Base-by-base conservation (phyloP, 2,329 filamentous ascomycete genomes). In the Mollisiaceae sp. region DNA sequence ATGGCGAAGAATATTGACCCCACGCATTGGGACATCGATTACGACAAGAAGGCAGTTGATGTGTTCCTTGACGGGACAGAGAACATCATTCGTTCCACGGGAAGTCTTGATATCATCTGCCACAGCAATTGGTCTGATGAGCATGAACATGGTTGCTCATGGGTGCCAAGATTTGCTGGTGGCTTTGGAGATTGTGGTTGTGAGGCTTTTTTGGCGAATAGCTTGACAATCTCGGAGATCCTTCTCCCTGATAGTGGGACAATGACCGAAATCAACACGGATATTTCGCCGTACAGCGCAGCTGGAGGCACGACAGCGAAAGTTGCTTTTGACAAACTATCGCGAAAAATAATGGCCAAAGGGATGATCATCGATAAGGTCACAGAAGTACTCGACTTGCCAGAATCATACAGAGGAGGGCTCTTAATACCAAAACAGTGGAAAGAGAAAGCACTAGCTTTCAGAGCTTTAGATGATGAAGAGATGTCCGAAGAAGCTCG, bases 91-190 rank as follows among this genome's bases (percentile, higher is more conserved):
- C 45, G 20, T 8, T 8, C n/a, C 6, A 50, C n/a, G 1, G n/a
- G 45, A 20, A 50, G 20, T 8, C 45, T 50, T 11, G 45, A 50
- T 24, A 50, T 43, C 8, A 15, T 24, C 8, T 50, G 45, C n/a
- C n/a, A 50, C 22, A 50, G 45, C 45, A 50, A 24, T 14, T 50
- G 45, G n/a, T 50, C 45, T 2, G 45, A 50, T 22, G 45, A 50
- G n/a, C 45, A 50, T 24, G n/a, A 50, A 22, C 45, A 50, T 24
- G 45, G 45, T 50, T 24, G n/a, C 12, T 50, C 45, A 24, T 50
- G 45, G 45, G n/a, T 50, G 9, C 45, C n/a, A 9, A 22, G 45
- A 22, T 50, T 50, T 50, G 45, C n/a, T 8, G 45, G 45, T 22
- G 45, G n/a, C 20, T 50, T 50, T 22, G 20, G 45, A 50, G 45